Conservation (phyloP, 345 rosid species). For the Eucalyptus fibrosa region DNA sequence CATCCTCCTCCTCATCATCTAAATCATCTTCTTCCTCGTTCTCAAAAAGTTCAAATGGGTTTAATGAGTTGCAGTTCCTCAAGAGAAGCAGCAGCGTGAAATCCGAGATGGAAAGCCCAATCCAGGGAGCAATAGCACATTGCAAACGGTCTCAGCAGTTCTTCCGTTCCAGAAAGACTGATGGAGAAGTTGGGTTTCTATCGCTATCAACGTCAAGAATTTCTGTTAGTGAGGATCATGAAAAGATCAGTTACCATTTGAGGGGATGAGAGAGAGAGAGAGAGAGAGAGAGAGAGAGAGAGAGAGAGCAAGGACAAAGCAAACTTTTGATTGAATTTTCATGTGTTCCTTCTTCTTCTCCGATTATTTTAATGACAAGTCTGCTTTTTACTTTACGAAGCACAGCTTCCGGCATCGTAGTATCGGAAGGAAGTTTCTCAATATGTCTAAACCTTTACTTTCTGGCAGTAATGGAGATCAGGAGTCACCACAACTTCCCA, state of each 20-base stretch:
- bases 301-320: neutral
- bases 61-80: constrained; percentile 21
- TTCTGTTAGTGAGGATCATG: constrained; percentile 36
- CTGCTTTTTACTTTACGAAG: neutral
- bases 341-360: neutral
- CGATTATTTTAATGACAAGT: neutral
- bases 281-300: neutral
- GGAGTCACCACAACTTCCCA: neutral
- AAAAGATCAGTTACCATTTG: constrained; percentile 27
- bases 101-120: constrained; percentile 8
- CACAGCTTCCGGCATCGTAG: neutral
- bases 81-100: constrained; percentile 54
- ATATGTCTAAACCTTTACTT: neutral
- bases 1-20: constrained; percentile 19
- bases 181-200: constrained; percentile 38
- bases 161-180: constrained; percentile 24
- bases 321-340: neutral
- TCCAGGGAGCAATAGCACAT: constrained; percentile 9
- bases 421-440: neutral
- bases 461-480: neutral
- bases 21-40: constrained; percentile 21
- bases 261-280: constrained; percentile 25
- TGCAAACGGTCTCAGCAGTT: constrained; percentile 34
- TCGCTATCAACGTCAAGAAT: constrained; percentile 38
- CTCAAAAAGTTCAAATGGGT: constrained; percentile 24